Evolutionary conservation across 2,329 filamentous ascomycete species (phyloP), one percentile per base, ranked within the genome.

Genomic region (Colletotrichum neosansevieriae): DNA sequence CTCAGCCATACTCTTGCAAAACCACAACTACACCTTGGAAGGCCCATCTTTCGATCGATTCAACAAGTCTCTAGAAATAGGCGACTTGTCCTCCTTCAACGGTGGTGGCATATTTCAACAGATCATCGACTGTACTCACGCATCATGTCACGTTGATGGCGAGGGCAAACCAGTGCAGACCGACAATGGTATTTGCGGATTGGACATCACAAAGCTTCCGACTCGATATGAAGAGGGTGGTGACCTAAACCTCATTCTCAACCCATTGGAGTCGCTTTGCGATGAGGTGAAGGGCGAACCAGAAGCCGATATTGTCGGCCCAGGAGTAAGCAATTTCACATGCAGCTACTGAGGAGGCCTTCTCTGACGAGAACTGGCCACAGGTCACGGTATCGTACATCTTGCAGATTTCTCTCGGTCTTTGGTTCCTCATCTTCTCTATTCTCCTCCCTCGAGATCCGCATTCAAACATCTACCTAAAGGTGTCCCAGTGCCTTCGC

Each of bases 361-460:
- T 9, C 4, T 15, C 29, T 54, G 13, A 36, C 10, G 9, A 15
- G 4, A 6, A 29, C 29, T 29, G 29, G 9, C 15, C 1, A 6
- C 40, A 56, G 59, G 32, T 63, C n/a, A 38, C 49, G 6, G 40
- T 56, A 4, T 63, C 59, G 2, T 63, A 63, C 29, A 24, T 56
- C 5, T 24, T 63, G 6, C 50, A 63, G 13, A 12, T 32, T 5
- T 13, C 10, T 9, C 6, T 54, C 1, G 9, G 24, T 17, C 4
- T 29, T 11, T 56, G 59, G 59, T 56, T 63, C 40, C 56, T 56
- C 1, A 6, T 56, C 5, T 47, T 63, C 10, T 45, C 38, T 29
- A 17, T 36, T 13, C 13, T 63, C 2, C 19, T 56, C 1, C 59
- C 49, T 13, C 59, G 4, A 7, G 21, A 63, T 3, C 40, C 59